Conservation (phyloP, 2,329 filamentous ascomycete species). For the Colletotrichum paranaense region DNA sequence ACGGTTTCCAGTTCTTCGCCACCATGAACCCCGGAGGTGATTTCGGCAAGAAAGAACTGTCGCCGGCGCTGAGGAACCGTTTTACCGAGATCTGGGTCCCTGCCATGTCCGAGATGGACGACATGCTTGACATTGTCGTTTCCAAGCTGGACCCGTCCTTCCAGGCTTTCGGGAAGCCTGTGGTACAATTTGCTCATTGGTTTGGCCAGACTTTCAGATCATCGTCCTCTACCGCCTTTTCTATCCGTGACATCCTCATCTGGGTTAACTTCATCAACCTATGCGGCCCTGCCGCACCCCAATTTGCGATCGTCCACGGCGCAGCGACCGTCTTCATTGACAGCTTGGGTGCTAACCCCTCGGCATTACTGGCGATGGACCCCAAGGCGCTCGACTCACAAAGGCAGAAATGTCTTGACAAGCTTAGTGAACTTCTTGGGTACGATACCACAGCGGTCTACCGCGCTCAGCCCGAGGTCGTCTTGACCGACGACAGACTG, state of each 20-base stretch:
- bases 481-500: constrained; percentile 63
- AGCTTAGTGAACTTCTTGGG: constrained; percentile 75
- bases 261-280: constrained; percentile 95
- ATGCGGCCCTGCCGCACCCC: constrained; percentile 58
- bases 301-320: constrained; percentile 76
- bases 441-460: constrained; percentile 75
- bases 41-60: constrained; percentile 97
- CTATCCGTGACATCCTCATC: constrained; percentile 89
- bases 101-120: constrained; percentile 83
- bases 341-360: constrained; percentile 93
- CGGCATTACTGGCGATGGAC: constrained; percentile 82
- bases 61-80: constrained; percentile 91
- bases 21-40: constrained; percentile 99
- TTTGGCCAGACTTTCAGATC: constrained; percentile 87
- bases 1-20: constrained; percentile 94
- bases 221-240: constrained; percentile 80
- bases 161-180: constrained; percentile 70
- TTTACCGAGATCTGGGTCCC: constrained; percentile 99
- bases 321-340: constrained; percentile 97
- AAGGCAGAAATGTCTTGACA: constrained; percentile 76
- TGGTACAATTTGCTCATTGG: constrained; percentile 93
- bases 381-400: constrained; percentile 77
- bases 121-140: constrained; percentile 87
- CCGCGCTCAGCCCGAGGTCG: constrained; percentile 68
- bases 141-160: constrained; percentile 74